Evolutionary conservation across 805 yeast genomes (phyloP), one percentile per base, ranked within the genome.

Genomic region (Candida maesae): DNA sequence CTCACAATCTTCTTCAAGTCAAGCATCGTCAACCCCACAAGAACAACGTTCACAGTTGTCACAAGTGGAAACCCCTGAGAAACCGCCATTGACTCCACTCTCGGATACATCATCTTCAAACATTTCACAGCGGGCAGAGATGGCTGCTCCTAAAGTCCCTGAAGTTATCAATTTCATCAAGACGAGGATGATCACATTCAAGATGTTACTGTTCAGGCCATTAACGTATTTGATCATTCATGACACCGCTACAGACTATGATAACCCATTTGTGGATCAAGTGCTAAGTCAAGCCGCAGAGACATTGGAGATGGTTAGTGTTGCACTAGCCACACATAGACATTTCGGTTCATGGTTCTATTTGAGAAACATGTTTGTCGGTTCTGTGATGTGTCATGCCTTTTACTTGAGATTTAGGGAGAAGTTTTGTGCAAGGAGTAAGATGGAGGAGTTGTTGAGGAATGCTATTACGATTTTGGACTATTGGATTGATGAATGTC

Each of bases 261-360:
- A 41, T 8, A 36, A 41, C 10, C 51, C 52, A 8, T 40, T 51
- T 20, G 35, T 53, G 9, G 39, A 40, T 6, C 47, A 45, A 11
- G 34, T 55, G 5, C n/a, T 55, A 10, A 24, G 35, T 18, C 56
- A 51, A 31, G 35, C 46, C 1, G 43, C 33, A 0, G 56, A 55
- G 21, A 46, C 50, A 0, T 42, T 48, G 33, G 57, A 50, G 9
- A 26, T 52, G 34, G 13, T 53, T 15, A 48, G 49, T 17, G 36
- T 52, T 3, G 50, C 56, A 25, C 26, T 55, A 10, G 55, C 60
- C 1, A 42, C 49, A 1, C 60, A 55, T 31, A 42, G 60, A 23
- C 58, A 55, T 36, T 50, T 46, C 29, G 59, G 59, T 1, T 53
- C 57, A 3, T 55, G 59, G 59, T 50, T 53, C 35, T 55, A 49